Percentiles rank a stretch among this genome's conserved stretches.
These are phyloP conservation scores for Podospora pseudopauciseta DNA, from an alignment of 495 filamentous ascomycete species.

Conservation along the genomic window DNA sequence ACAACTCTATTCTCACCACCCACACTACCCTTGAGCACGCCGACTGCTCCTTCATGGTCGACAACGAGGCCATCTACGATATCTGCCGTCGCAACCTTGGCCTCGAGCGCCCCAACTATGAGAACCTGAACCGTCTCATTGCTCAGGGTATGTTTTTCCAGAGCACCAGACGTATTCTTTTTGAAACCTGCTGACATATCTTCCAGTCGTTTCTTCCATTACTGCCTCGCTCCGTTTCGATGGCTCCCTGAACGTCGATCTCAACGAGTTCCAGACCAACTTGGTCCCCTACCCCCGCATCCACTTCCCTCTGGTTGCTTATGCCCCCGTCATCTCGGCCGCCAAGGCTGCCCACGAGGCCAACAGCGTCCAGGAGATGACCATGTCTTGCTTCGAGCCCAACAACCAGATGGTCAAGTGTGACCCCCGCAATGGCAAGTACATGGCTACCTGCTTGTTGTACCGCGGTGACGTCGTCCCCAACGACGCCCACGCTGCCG, in stretches of 20 bases:
- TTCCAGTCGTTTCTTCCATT: conserved; percentile 91
- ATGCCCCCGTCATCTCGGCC: conserved; percentile 89
- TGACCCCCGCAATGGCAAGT: conserved; percentile 97
- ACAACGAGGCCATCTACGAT: conserved; percentile 99
- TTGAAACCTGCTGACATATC: conserved; percentile 21
- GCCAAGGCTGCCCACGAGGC: conserved; percentile 93
- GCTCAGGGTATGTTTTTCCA: conserved; percentile 66
- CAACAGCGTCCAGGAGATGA: conserved; percentile 84
- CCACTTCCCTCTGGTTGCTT: conserved; percentile 96
- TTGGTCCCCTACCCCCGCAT: conserved; percentile 98
- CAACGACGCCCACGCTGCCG: conserved; percentile 86
- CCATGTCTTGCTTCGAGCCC: conserved; percentile 80
- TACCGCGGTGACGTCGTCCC: conserved; percentile 98
- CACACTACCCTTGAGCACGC: conserved; percentile 99
- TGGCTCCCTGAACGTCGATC: conserved; percentile 96
- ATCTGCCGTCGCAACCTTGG: conserved; percentile 97
- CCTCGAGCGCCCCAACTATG: conserved; percentile 93
- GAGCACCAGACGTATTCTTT: not conserved
- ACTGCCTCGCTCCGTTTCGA: conserved; percentile 98
- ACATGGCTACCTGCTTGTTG: conserved; percentile 97
- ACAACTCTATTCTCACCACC: conserved; percentile 98
- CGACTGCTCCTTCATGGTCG: conserved; percentile 99
- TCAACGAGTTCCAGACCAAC: conserved; percentile 99
- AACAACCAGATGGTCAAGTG: conserved; percentile 99
- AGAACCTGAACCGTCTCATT: conserved; percentile 97